Conservation (phyloP, 352 stramenopile genomes). For the Peronosclerospora sorghi region DNA sequence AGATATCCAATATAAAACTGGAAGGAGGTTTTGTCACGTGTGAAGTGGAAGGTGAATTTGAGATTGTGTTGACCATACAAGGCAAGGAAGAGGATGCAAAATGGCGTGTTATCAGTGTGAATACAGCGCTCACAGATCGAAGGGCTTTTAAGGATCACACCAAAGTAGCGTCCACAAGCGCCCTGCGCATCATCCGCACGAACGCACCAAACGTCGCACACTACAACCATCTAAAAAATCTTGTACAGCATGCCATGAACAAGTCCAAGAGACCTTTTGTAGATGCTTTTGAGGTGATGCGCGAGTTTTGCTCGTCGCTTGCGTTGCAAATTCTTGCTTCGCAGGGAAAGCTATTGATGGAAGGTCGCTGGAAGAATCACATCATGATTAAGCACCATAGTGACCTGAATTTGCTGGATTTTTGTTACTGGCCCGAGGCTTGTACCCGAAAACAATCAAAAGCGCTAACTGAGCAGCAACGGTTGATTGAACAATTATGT, state of each 20-base stretch:
- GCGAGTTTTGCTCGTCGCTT: constrained; percentile 72
- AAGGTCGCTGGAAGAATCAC: constrained; percentile 70
- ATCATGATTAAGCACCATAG: constrained; percentile 71
- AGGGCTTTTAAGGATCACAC: constrained; percentile 45
- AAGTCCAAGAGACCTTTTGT: constrained; percentile 71
- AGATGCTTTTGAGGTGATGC: constrained; percentile 72
- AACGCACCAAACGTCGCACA: constrained; percentile 58
- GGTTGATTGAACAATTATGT: constrained; percentile 43
- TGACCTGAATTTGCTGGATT: constrained; percentile 65
- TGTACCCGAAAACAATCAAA: constrained; percentile 48
- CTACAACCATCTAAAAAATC: constrained; percentile 77
- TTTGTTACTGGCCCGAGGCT: constrained; percentile 76
- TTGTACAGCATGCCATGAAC: constrained; percentile 81
- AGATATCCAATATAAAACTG: constrained; percentile 71
- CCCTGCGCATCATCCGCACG: constrained; percentile 66
- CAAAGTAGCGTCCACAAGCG: constrained; percentile 44
- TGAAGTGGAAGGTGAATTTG: constrained; percentile 65
- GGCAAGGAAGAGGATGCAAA: constrained; percentile 62
- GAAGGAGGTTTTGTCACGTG: constrained; percentile 72
- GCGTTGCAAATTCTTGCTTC: constrained; percentile 65
- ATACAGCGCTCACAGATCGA: constrained; percentile 57
- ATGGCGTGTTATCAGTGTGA: constrained; percentile 75
- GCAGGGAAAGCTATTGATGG: constrained; percentile 66
- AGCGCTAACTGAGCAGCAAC: constrained; percentile 44
- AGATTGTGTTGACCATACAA: constrained; percentile 77